Conservation (phyloP, 1,284 basidiomycete genomes). For the Pholiota adiposa region DNA sequence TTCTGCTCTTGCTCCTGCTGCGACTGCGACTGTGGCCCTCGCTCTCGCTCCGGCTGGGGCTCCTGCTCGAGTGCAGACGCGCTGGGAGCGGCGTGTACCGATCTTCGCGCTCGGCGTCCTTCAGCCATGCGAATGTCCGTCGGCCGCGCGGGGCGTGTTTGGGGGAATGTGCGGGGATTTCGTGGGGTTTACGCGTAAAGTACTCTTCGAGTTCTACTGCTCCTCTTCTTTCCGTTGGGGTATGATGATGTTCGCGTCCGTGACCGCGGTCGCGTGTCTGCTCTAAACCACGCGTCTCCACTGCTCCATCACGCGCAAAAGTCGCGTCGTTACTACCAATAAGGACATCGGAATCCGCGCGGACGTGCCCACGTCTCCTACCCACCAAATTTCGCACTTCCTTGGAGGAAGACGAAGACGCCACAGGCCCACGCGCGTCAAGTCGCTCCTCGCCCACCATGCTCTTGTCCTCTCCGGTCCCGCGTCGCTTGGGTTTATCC, state of each 20-base stretch:
- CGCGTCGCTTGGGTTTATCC: neutral
- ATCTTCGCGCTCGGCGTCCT: slow-evolving; percentile 14
- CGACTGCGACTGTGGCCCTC: neutral
- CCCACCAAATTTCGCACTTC: neutral
- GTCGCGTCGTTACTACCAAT: too few relatives aligned
- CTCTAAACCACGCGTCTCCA: too few relatives aligned
- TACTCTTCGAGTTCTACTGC: too few relatives aligned
- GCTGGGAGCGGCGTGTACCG: slow-evolving; percentile 18
- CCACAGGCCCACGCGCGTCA: neutral
- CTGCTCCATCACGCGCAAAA: neutral
- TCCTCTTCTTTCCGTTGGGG: too few relatives aligned
- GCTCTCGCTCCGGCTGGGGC: slow-evolving; percentile 6
- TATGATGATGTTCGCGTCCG: too few relatives aligned
- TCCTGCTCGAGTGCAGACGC: slow-evolving; percentile 5
- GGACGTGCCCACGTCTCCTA: slow-evolving; percentile 18
- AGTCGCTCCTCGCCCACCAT: neutral
- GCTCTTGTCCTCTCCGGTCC: neutral
- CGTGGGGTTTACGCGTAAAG: neutral
- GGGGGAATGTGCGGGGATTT: neutral
- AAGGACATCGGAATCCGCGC: slow-evolving; percentile 28
- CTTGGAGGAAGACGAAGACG: neutral
- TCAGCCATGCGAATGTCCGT: slow-evolving; percentile 14
- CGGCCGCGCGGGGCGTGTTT: slow-evolving; percentile 5
- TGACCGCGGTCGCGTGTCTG: too few relatives aligned
- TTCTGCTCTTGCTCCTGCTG: slow-evolving; percentile 13